Evolutionary conservation across 176 grass and related monocot species (phyloP), one percentile per base, ranked within the genome.

Genomic region (Canna indica): DNA sequence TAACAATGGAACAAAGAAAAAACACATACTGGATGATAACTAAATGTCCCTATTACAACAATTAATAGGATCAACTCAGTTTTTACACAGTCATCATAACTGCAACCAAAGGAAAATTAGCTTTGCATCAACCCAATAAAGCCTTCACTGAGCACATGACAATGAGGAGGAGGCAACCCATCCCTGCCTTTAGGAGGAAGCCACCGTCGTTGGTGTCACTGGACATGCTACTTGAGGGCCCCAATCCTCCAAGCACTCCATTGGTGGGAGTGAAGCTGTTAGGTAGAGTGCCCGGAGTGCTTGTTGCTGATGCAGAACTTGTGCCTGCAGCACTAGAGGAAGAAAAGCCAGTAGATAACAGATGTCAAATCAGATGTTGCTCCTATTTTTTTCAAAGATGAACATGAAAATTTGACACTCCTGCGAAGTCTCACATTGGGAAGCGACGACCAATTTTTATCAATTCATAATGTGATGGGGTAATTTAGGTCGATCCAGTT

Each of bases 221-320:
- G 41, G 88, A 75, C 12, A 78, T 65, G 54, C 70, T 85, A 32
- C 78, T 78, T 17, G 90, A 88, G 18, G 88, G 92, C 12, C 85
- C 91, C 47, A 78, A 56, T 29, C 70, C 82, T 27, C 82, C 84
- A 22, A 84, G 28, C 5, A 72, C 41, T 36, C 70, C 58, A 4
- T 72, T 54, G 1, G 88, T 85, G 12, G 92, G 85, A 27, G 76
- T 83, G 76, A 75, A 77, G 47, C 63, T 45, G 81, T 52, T 79
- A 0, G 78, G n/a, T 14, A 59, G 67, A 5, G 33, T 58, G 35
- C 65, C 74, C 10, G 75, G 26, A 5, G 36, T 52, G 45, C 59
- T 68, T 34, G 61, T 47, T 6, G 38, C 33, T 48, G 69, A 27
- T 31, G 72, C 2, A 57, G 84, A 77, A 67, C 79, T 72, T 32